Evolutionary conservation across 257 asterid genomes (phyloP).

Genomic region (Rauvolfia tetraphylla): DNA sequence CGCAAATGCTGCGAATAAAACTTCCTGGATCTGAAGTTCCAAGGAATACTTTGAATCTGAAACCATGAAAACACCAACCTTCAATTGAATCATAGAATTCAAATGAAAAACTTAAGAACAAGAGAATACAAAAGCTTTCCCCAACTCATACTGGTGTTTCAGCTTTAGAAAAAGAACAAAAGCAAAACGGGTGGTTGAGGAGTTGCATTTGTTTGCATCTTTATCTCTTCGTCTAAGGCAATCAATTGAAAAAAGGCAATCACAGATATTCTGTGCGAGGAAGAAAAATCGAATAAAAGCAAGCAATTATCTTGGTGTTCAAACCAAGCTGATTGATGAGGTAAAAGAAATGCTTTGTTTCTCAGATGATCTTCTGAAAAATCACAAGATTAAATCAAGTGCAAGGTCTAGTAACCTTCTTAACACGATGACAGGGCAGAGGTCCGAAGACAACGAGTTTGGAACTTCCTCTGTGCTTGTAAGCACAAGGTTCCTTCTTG

Average conservation of each 20-base stretch:
- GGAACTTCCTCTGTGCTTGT: too few relatives aligned
- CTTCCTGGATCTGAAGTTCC: slow-evolving; percentile 47
- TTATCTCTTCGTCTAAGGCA: neutral
- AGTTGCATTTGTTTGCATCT: neutral
- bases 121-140: neutral
- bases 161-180: neutral
- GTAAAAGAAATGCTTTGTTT: neutral
- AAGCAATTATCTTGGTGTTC: neutral
- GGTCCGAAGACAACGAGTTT: too few relatives aligned
- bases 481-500: neutral
- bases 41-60: slow-evolving; percentile 42
- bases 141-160: neutral
- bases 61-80: neutral
- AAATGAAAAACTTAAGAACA: neutral
- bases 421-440: too few relatives aligned
- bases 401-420: too few relatives aligned
- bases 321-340: neutral
- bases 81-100: neutral
- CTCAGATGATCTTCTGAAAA: too few relatives aligned
- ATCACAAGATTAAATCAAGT: too few relatives aligned
- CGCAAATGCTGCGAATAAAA: slow-evolving; percentile 36
- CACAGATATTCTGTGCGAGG: neutral
- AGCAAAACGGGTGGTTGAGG: neutral
- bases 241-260: neutral
- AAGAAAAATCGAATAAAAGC: neutral